Evolutionary conservation across 176 grass and related monocot genomes (phyloP).

Genomic region (Oryza glaberrima): DNA sequence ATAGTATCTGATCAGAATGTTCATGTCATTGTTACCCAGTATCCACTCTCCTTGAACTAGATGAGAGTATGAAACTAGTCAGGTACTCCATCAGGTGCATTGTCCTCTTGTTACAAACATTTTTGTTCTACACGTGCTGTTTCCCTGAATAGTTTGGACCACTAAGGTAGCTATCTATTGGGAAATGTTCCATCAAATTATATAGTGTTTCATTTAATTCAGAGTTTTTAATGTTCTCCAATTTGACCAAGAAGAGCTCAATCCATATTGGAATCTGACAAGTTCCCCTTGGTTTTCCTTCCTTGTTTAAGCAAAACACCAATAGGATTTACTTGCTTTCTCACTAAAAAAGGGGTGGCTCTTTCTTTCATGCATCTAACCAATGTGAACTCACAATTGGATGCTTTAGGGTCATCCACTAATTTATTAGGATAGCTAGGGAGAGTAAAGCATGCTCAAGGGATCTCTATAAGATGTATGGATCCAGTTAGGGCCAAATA

Average conservation of each 20-base stretch:
- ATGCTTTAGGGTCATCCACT: slow-evolving; percentile 11
- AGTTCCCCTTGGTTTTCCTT: neutral
- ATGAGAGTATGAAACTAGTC: neutral
- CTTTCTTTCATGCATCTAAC: neutral
- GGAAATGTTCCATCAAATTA: slow-evolving; percentile 1
- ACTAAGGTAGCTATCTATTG: neutral
- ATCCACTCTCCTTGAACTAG: neutral
- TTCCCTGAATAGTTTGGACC: neutral
- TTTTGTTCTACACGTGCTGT: neutral
- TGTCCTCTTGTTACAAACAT: neutral
- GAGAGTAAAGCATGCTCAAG: slow-evolving; percentile 1
- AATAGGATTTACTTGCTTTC: neutral
- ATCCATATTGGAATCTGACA: slow-evolving; percentile 9
- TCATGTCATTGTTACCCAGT: neutral
- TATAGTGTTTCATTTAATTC: neutral
- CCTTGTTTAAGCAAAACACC: neutral
- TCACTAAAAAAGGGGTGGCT: neutral
- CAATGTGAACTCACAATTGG: neutral
- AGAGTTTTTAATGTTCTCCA: neutral
- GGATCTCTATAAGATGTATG: neutral
- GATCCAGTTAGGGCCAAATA: neutral
- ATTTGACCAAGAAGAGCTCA: neutral
- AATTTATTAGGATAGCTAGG: neutral
- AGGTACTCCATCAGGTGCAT: neutral
- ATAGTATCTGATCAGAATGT: neutral